Conservation (phyloP, 805 yeast species). For the Cyberlindnera mississippiensis region DNA sequence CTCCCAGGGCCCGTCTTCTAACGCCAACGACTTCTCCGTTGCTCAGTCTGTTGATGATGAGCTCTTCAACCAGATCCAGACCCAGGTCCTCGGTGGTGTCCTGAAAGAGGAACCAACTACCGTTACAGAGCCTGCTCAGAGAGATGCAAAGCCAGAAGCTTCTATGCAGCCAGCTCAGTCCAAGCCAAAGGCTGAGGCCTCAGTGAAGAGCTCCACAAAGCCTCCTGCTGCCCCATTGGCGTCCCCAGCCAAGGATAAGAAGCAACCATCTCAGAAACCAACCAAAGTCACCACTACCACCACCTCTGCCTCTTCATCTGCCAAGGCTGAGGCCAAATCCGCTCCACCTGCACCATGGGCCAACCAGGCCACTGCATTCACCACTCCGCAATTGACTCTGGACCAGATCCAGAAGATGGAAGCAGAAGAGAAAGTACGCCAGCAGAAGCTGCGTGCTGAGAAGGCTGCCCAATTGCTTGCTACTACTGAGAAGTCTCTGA, state of each 20-base stretch:
- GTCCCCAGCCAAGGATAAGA: no score
- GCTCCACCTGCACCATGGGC: slow-evolving; percentile 54
- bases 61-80: slow-evolving; percentile 36
- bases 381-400: slow-evolving; percentile 40
- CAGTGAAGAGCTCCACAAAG: no score
- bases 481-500: slow-evolving; percentile 16
- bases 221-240: no score
- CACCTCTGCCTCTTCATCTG: slow-evolving; percentile 7
- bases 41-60: slow-evolving; percentile 20
- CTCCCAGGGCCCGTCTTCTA: no score
- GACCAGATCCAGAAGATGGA: slow-evolving; percentile 46
- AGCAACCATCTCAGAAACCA: no score
- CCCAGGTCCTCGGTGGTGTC: slow-evolving; percentile 39
- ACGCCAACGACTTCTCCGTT: no score
- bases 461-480: slow-evolving; percentile 24
- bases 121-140: no score
- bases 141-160: no score
- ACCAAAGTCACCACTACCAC: slow-evolving; percentile 10
- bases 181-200: no score
- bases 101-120: slow-evolving; percentile 29
- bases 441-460: slow-evolving; percentile 33
- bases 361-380: slow-evolving; percentile 21
- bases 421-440: slow-evolving; percentile 43
- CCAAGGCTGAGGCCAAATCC: slow-evolving; percentile 11
- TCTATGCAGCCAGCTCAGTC: no score